Evolutionary conservation across 768 basidiomycete genomes (phyloP).

Genomic region (Mycena pura): DNA sequence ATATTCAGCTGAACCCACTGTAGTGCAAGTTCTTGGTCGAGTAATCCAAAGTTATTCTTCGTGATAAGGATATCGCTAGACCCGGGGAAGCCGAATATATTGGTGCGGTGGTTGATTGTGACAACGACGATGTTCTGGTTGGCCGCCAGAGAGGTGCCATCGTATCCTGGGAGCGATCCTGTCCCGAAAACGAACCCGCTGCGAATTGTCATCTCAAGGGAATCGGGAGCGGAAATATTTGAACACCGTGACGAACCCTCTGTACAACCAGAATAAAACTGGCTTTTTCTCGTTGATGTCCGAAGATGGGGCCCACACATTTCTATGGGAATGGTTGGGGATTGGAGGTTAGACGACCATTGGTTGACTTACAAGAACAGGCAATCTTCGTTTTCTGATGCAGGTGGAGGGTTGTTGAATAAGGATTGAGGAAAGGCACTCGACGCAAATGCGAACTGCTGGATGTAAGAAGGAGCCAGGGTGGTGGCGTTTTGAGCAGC

Average conservation of each 20-base stretch:
- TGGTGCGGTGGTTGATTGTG: conserved; percentile 14
- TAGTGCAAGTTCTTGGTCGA: conserved; percentile 30
- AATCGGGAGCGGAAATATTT: neutral
- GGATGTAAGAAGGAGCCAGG: too few relatives aligned
- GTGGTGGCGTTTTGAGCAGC: too few relatives aligned
- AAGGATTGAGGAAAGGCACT: too few relatives aligned
- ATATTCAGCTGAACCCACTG: conserved; percentile 53
- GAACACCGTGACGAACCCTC: conserved; percentile 19
- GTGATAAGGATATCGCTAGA: neutral
- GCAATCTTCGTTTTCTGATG: too few relatives aligned
- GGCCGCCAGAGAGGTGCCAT: conserved; percentile 6
- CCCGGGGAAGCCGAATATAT: conserved; percentile 14
- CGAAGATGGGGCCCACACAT: conserved; percentile 6
- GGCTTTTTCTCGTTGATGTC: neutral
- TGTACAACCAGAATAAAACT: conserved; percentile 11
- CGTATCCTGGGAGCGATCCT: neutral
- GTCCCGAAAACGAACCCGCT: conserved; percentile 5
- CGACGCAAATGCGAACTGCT: too few relatives aligned
- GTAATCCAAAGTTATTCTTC: conserved; percentile 13
- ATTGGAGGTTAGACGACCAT: too few relatives aligned
- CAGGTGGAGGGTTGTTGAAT: too few relatives aligned
- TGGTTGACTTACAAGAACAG: too few relatives aligned
- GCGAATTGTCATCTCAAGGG: neutral
- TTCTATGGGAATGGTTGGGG: too few relatives aligned
- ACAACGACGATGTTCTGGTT: conserved; percentile 15